Conservation (phyloP, 2,329 filamentous ascomycete species). For the Colletotrichum eremochloae region DNA sequence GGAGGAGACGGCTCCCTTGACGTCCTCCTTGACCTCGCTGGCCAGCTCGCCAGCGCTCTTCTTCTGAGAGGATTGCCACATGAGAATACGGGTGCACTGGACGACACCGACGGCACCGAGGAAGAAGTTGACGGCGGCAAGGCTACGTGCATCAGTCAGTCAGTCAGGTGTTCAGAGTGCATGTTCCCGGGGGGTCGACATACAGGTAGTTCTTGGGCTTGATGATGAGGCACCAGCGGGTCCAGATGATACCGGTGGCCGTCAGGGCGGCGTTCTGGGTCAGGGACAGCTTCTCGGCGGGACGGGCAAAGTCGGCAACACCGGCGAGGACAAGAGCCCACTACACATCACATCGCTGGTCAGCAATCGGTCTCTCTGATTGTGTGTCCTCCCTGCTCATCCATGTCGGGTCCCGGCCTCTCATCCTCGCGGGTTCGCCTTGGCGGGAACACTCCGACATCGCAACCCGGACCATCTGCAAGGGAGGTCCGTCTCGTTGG, state of each 20-base stretch:
- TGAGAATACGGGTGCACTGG: constrained; percentile 83
- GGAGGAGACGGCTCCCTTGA: constrained; percentile 44
- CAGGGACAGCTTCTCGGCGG: constrained; percentile 91
- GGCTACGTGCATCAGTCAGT: constrained; percentile 59
- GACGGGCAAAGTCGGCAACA: constrained; percentile 90
- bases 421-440: neutral
- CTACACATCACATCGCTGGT: constrained; percentile 55
- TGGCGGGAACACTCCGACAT: constrained; percentile 28
- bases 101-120: constrained; percentile 88
- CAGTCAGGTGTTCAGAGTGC: neutral
- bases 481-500: constrained; percentile 12
- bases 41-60: constrained; percentile 52
- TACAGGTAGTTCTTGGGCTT: constrained; percentile 92
- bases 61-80: constrained; percentile 75
- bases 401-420: neutral
- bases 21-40: constrained; percentile 58
- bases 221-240: constrained; percentile 98
- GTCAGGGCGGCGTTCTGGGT: constrained; percentile 93
- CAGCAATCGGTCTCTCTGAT: constrained; percentile 12
- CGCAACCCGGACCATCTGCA: constrained; percentile 36
- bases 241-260: constrained; percentile 96
- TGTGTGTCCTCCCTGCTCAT: neutral
- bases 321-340: constrained; percentile 95
- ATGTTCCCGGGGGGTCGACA: constrained; percentile 48
- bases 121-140: constrained; percentile 98